A percentile compares a stretch with the other conserved stretches of the same genome.
phyloP scores from a whole-genome alignment of 192 early-diverging fungal species.

The Allomyces macrogynus region DNA sequence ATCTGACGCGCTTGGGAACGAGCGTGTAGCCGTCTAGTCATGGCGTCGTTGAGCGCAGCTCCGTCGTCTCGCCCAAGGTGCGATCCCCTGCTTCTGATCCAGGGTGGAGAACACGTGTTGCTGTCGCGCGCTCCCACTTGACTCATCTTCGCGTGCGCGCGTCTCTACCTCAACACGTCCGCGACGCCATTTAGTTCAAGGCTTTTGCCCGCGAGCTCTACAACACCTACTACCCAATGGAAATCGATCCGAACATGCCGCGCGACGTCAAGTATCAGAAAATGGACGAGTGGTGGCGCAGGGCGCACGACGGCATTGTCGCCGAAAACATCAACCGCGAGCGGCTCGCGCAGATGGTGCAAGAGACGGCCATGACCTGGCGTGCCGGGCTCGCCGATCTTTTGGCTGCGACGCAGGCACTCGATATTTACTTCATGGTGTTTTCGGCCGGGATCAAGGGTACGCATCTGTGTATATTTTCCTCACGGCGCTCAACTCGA shows the following conservation, averaged over 20 bases:
- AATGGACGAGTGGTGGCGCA: conserved; percentile 53
- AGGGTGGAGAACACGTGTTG: too few species aligned
- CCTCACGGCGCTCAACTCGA: not conserved
- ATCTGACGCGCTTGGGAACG: conserved; percentile 18
- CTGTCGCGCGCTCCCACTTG: too few species aligned
- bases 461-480: conserved; percentile 3
- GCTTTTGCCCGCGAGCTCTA: conserved; percentile 10
- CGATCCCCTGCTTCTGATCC: too few species aligned
- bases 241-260: conserved; percentile 26
- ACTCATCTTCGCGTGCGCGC: too few species aligned
- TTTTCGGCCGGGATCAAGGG: conserved; percentile 49
- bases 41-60: too few species aligned
- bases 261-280: conserved; percentile 34
- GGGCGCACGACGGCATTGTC: conserved; percentile 33
- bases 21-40: conserved; percentile 7
- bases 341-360: conserved; percentile 28
- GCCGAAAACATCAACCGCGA: conserved; percentile 21
- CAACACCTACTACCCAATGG: conserved; percentile 53
- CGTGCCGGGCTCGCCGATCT: conserved; percentile 22
- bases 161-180: too few species aligned
- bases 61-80: too few species aligned
- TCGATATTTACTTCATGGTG: conserved; percentile 36
- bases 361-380: conserved; percentile 22
- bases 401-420: conserved; percentile 10
- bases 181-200: too few species aligned